Evolutionary conservation across 805 yeast species (phyloP), one percentile per base, ranked within the genome.

Genomic region (Candida xiaguanensis): DNA sequence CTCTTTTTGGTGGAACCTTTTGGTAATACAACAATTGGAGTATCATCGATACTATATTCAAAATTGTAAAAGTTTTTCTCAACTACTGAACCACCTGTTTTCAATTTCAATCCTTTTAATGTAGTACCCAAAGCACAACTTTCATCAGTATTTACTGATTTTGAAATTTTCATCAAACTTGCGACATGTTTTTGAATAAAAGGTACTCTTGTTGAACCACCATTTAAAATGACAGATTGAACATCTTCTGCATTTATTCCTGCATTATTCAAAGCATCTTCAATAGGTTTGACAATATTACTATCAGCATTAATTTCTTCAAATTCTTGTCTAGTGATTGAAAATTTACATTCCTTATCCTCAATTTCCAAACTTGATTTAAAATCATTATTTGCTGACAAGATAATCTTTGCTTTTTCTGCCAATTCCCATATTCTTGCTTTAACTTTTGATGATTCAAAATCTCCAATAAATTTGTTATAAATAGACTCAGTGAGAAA

Each of bases 71-170:
- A 52, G 0, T 80, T 58, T 40, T 73, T 73, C 40, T 86, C 95
- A 23, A 73, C 53, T 3, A 87, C 69, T 17, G 67, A 62, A 58
- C 80, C 82, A 51, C 80, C 74, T n/a, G 88, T 78, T 27, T 87
- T 66, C 34, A 78, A 71, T 38, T 58, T 59, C 29, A 88, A 83
- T 15, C 93, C 98, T 47, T 89, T 75, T 27, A 85, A 66, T n/a
- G 96, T 79, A 2, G 95, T 78, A 36, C 99, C 99, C 51, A 86
- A 72, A 11, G 87, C 96, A 38, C 87, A 87, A 32, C 97, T 81
- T 65, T 93, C 99, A 61, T 93, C 99, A 0, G 99, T 93, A 60
- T 93, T 93, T 32, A 93, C 95, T 37, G 82, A 86, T 59, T 82
- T 88, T 16, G 95, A 73, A 28, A 90, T 69, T 44, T 55, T 65